phyloP scores from a whole-genome alignment of 164 flowering plant genomes.

The Cinnamomum micranthum region DNA sequence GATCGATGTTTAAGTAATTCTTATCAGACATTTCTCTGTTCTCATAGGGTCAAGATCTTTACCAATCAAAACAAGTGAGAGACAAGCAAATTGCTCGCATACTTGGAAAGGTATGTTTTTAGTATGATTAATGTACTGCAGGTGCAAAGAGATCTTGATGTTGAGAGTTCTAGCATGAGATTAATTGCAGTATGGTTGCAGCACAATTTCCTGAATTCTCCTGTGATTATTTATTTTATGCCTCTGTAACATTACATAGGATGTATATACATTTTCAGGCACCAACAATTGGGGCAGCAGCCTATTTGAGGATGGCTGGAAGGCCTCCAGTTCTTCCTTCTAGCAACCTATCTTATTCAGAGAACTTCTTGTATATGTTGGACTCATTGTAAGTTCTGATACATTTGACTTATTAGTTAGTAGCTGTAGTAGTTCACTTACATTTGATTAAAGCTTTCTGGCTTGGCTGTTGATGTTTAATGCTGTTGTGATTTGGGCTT shows the following conservation, averaged over 20 bases:
- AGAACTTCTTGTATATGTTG: slow-evolving; percentile 96
- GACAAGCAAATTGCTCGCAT: slow-evolving; percentile 98
- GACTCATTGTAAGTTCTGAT: slow-evolving; percentile 80
- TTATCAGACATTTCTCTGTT: slow-evolving; percentile 14
- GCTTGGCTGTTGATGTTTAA: not conserved
- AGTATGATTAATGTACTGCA: not conserved
- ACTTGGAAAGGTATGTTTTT: slow-evolving; percentile 78
- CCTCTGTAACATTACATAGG: not conserved
- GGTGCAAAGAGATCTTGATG: not conserved
- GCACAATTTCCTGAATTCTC: not conserved
- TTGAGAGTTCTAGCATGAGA: not conserved
- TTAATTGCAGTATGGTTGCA: not conserved
- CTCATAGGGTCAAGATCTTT: slow-evolving; percentile 90
- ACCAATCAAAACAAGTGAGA: slow-evolving; percentile 85
- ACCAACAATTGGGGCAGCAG: slow-evolving; percentile 99
- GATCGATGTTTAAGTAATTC: not conserved
- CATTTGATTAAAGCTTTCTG: not conserved
- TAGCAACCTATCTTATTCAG: slow-evolving; percentile 86
- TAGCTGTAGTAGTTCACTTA: not conserved
- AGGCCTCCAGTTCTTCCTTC: slow-evolving; percentile 98
- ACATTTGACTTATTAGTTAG: not conserved
- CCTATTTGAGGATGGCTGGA: slow-evolving; percentile 96
- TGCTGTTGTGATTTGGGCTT: not conserved
- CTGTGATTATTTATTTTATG: not conserved
- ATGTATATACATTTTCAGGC: slow-evolving; percentile 40